Conservation (phyloP, 345 rosid species). For the Aquilaria malaccensis region DNA sequence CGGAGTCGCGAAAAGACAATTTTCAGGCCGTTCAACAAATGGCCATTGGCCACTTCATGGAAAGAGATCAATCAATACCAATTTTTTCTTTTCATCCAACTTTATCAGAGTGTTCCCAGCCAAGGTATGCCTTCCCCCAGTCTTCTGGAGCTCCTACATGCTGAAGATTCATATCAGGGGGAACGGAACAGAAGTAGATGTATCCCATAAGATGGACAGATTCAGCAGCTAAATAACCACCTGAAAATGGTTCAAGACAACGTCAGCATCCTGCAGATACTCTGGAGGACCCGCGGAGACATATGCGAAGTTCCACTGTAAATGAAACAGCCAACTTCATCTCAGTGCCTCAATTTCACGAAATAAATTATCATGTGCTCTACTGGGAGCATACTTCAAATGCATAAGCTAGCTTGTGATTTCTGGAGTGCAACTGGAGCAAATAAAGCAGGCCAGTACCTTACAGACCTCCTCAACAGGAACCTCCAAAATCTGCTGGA, state of each 20-base stretch:
- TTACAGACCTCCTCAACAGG: conserved; percentile 80
- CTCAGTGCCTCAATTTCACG: too few species aligned
- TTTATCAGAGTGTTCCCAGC: conserved; percentile 81
- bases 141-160: conserved; percentile 67
- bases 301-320: conserved; percentile 87
- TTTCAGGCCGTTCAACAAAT: too few species aligned
- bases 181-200: background rate
- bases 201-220: background rate
- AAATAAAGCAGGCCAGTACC: conserved; percentile 28
- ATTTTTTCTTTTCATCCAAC: too few species aligned
- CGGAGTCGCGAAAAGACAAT: too few species aligned
- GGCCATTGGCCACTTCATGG: too few species aligned
- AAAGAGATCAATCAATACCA: too few species aligned
- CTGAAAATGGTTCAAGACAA: conserved; percentile 72
- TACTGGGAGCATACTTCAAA: background rate
- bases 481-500: conserved; percentile 74
- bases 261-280: conserved; percentile 67
- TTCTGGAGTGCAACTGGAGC: background rate
- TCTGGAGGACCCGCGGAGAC: conserved; percentile 84
- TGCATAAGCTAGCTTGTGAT: background rate
- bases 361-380: too few species aligned
- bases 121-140: conserved; percentile 80
- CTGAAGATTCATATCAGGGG: conserved; percentile 18
- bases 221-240: conserved; percentile 18
- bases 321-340: background rate